phyloP scores from a whole-genome alignment of 306 rosid genomes.

The Lablab purpureus region DNA sequence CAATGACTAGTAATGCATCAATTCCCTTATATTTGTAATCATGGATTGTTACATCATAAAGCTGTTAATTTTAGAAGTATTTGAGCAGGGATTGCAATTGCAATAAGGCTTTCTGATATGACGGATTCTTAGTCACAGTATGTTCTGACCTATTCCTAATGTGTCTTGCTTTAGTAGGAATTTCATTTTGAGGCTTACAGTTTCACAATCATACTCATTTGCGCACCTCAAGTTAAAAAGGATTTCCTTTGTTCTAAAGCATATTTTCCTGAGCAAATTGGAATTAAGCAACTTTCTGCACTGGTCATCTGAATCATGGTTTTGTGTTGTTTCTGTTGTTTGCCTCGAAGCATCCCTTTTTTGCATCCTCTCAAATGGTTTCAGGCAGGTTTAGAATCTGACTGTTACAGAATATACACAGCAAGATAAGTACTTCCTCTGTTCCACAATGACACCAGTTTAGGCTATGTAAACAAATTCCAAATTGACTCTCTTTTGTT shows the following conservation, averaged over 20 bases:
- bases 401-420: not conserved
- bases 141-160: not conserved
- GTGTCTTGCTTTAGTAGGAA: constrained; percentile 2
- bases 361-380: not conserved
- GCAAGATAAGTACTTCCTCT: not conserved
- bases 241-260: not conserved
- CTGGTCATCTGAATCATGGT: not conserved
- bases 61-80: constrained; percentile 3
- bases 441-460: too few species aligned
- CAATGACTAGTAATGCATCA: not conserved
- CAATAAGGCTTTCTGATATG: not conserved
- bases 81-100: constrained; percentile 28
- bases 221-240: not conserved
- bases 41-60: constrained; percentile 10
- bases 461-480: too few species aligned
- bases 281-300: not conserved
- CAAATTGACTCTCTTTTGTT: too few species aligned
- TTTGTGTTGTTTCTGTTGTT: not conserved
- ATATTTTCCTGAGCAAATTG: not conserved
- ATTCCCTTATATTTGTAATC: constrained; percentile 24
- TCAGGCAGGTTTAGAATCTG: not conserved
- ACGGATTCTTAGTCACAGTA: constrained; percentile 19
- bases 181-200: not conserved
- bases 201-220: constrained; percentile 8
- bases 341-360: not conserved